Evolutionary conservation across 805 yeast species (phyloP), one percentile per base, ranked within the genome.

Genomic region (Candida suzukii): DNA sequence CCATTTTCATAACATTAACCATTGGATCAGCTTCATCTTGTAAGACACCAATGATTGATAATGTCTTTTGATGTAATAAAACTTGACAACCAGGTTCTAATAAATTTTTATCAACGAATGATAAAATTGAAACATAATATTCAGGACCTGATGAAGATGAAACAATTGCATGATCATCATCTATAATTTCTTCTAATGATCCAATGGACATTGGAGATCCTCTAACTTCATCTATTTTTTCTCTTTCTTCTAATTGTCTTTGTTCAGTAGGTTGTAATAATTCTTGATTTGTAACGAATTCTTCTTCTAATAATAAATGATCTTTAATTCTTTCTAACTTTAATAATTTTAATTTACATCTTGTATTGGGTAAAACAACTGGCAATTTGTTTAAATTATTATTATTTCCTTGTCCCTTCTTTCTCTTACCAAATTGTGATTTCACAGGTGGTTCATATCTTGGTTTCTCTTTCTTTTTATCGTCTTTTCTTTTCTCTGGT

Each of bases 381-480:
- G 99, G 99, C 47, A 93, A 74, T 57, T 83, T 88, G 47, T 76
- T 78, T 13, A 19, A 31, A 18, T n/a, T 18, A 19, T 8, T 16
- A 40, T 56, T 58, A 14, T 56, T 59, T 41, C 87, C 86, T 40
- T 93, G 95, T 8, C 96, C 96, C 71, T 83, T 88, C 72, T 93
- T 80, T 75, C 88, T 90, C 63, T 87, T 84, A 43, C 96, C 96
- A 56, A 88, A 84, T 38, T 50, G 50, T 7, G 96, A 83, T 65
- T 91, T 95, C 46, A 91, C 97, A 14, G 99, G 99, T 28, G 99
- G 98, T 66, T 93, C 99, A 64, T 91, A 93, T 71, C 90, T 91
- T 57, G 97, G 98, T 66, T 91, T 90, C 55, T 85, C 86, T 50
- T 81, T 79, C 67, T 81, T 81, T 60, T 61, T 60, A 40, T 63